Base-by-base conservation (phyloP, 192 early-diverging fungal genomes). In the Glomus cerebriforme region DNA sequence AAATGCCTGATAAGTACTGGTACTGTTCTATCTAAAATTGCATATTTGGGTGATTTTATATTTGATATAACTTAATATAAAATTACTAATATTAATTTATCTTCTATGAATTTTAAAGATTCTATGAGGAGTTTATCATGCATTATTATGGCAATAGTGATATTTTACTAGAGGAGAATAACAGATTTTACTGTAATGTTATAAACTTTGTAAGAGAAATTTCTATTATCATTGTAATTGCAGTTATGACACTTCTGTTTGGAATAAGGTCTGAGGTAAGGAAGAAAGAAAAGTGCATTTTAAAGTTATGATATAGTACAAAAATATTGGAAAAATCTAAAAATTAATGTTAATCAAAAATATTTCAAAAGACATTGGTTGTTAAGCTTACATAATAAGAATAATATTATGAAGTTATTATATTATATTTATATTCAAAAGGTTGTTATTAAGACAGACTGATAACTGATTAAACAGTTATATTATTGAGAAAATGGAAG, bases 281-380 rank as follows among this genome's bases (percentile, higher is more conserved):
- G 13, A 47, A 12, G 2, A 47, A 47, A 13, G 10, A 59, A 22
- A 3, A 27, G 22, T 2, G 26, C 26, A 62, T 62, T 62, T 62
- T 0, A 62, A 62, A 62, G 5, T 27, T 27, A 62, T 62, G 24
- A 62, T 62, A 26, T n/a, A 27, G n/a, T 9, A 3, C 26, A 62
- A 62, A 62, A 62, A 62, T 62, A 26, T 27, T n/a, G n/a, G 59
- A 8, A 62, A 62, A 62, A 62, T 62, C 7, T 60, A 60, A 60
- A 59, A 10, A 2, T 6, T 59, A 2, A 59, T n/a, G n/a, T 59
- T 22, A 59, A n/a, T 6, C 6, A 22, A 59, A 59, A 59, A 59
- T 59, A 59, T 59, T 59, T 10, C 58, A 59, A 59, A 59, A 59
- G 10, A 59, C 17, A 59, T 22, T 59, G 58, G 58, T 13, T 22